Percentiles rank a stretch among this genome's conserved stretches.
Evolutionary conservation across 2,329 filamentous ascomycete genomes (phyloP).

Genomic region (Apiospora arundinis): DNA sequence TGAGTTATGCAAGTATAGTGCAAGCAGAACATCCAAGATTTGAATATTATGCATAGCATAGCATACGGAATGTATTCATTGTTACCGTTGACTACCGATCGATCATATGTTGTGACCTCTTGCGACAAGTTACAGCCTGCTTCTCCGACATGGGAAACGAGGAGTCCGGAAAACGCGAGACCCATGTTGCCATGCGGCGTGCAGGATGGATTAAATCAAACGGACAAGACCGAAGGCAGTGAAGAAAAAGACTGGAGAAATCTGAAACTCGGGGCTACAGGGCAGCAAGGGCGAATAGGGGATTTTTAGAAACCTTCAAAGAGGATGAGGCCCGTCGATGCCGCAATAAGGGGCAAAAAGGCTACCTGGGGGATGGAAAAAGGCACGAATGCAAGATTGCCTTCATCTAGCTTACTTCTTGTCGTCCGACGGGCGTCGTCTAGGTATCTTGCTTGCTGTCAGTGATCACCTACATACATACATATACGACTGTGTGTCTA

Average conservation of each 20-base stretch:
- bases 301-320: background rate
- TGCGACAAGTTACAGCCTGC: background rate
- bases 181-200: background rate
- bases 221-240: conserved; percentile 2
- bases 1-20: background rate
- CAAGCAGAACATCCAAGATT: background rate
- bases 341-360: no score
- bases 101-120: background rate
- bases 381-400: background rate
- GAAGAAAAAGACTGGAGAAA: background rate
- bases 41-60: no score
- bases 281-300: background rate
- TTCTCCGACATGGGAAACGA: background rate
- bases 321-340: no score
- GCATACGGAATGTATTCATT: no score
- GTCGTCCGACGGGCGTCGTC: no score
- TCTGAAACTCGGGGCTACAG: conserved; percentile 10
- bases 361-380: no score
- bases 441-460: no score
- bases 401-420: no score
- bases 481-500: no score
- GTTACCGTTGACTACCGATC: background rate
- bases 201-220: background rate
- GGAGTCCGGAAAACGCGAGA: background rate
- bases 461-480: no score